These are phyloP conservation scores for Fusarium chlamydosporum DNA, from an alignment of 2,329 filamentous ascomycete species.

Conservation along the genomic window DNA sequence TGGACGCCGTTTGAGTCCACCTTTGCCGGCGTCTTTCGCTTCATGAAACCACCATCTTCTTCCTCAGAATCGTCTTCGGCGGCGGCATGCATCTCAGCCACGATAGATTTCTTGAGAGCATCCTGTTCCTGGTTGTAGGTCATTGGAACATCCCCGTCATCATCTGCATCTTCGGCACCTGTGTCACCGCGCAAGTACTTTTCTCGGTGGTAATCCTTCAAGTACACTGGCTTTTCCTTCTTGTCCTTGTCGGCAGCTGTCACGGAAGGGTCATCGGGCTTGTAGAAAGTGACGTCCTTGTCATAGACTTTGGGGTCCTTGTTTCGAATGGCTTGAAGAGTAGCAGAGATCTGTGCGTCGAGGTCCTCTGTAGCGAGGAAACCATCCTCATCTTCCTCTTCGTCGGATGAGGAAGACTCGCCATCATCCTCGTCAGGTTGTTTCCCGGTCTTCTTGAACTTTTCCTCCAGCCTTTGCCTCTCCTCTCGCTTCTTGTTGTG, in stretches of 20 bases:
- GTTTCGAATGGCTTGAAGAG: slow-evolving; percentile 85
- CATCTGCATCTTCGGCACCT: slow-evolving; percentile 71
- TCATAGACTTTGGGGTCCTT: slow-evolving; percentile 96
- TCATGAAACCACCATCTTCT: slow-evolving; percentile 77
- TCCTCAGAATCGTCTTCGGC: slow-evolving; percentile 65
- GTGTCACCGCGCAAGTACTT: slow-evolving; percentile 82
- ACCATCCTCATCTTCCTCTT: slow-evolving; percentile 91
- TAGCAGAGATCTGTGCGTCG: slow-evolving; percentile 88
- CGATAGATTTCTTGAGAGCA: slow-evolving; percentile 80
- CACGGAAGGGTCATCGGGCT: slow-evolving; percentile 65
- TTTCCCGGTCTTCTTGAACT: slow-evolving; percentile 70
- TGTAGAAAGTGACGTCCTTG: slow-evolving; percentile 82
- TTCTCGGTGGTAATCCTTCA: slow-evolving; percentile 92
- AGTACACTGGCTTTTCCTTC: slow-evolving; percentile 85
- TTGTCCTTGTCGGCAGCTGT: slow-evolving; percentile 61
- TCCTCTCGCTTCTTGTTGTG: slow-evolving; percentile 98
- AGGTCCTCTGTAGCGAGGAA: slow-evolving; percentile 87
- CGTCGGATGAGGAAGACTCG: slow-evolving; percentile 78
- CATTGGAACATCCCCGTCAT: slow-evolving; percentile 69
- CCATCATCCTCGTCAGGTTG: slow-evolving; percentile 63
- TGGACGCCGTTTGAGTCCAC: slow-evolving; percentile 65
- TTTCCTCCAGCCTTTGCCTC: slow-evolving; percentile 85
- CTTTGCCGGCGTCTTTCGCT: slow-evolving; percentile 73
- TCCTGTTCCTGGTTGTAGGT: slow-evolving; percentile 94
- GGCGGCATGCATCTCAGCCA: slow-evolving; percentile 83